phyloP scores from a whole-genome alignment of 257 asterid species.

The Solanum ossicruentum region DNA sequence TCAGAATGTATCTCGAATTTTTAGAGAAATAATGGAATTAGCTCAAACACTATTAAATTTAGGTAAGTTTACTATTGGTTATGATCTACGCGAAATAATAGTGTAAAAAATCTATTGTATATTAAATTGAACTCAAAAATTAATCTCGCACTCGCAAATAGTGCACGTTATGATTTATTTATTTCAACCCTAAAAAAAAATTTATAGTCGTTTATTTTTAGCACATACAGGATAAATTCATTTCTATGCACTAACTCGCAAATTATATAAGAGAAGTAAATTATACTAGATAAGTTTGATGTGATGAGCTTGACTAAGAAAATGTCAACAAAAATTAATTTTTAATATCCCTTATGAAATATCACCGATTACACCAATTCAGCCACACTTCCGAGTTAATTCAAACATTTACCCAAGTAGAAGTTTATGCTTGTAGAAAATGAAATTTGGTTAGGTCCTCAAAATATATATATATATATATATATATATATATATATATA shows the following conservation, averaged over 20 bases:
- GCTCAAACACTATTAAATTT: too few species aligned
- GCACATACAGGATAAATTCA: fast-evolving
- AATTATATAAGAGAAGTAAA: neutral
- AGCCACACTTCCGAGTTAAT: neutral
- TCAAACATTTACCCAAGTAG: neutral
- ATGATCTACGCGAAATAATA: neutral
- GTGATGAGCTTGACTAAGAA: neutral
- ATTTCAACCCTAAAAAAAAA: neutral
- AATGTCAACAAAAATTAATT: neutral
- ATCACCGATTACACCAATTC: neutral
- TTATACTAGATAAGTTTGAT: neutral
- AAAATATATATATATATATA: neutral
- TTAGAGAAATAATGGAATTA: too few species aligned
- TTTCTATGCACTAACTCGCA: neutral
- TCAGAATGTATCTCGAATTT: too few species aligned
- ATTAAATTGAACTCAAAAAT: neutral
- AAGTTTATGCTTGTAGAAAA: neutral
- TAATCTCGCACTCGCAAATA: neutral
- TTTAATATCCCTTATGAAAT: neutral
- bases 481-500: too few species aligned
- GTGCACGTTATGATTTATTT: neutral
- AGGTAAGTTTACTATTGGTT: too few species aligned
- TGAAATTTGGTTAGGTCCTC: neutral
- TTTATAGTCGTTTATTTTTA: neutral
- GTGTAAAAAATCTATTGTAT: neutral